Base-by-base conservation (phyloP, 2,329 filamentous ascomycete species). In the Epichloe hybrida region DNA sequence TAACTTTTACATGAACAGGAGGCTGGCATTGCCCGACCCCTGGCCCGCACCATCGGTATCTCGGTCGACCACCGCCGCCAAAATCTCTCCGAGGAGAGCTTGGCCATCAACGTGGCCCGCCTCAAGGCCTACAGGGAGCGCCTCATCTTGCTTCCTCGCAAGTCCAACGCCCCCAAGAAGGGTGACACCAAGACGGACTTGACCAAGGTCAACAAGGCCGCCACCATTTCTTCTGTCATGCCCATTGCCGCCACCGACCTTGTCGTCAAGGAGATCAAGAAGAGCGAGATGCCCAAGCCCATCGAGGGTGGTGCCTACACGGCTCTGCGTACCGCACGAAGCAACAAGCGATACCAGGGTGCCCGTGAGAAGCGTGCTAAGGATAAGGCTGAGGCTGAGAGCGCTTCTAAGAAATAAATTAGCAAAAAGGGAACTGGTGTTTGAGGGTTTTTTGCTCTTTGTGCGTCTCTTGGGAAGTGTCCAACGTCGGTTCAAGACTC, bases 71-170 rank as follows among this genome's bases (percentile, higher is more conserved):
- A 82, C 74, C 91, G 93, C 77, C 91, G 93, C 74, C 83, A 88
- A 78, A 98, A 97, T 82, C 85, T 95, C 68, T 93, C 85, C 69
- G 88, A 94, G 79, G 93, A 97, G 82, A 86, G 86, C 61, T 84
- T 97, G 66, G 80, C 88, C 72, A 80, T 80, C 80, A 98, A 98
- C 77, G 91, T 98, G 65, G 86, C 86, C 73, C 93, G 93, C 69
- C 88, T 98, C 70, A 90, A 96, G 83, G 88, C 88, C 71, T 98
- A 95, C 89, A 87, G 86, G 79, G 82, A 85, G 69, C 88, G 89
- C 69, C 79, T 98, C 68, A 95, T 98, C 72, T 82, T 98, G 71
- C 96, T 98, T 81, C 93, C 93, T 70, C 88, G 89, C 80, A 89
- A 88, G 76, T 82, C 82, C 71, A 90, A 90, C 76, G 83, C 93